These are phyloP conservation scores for Ophiocordyceps sinensis DNA, from an alignment of 2,329 filamentous ascomycete genomes.

Conservation along the genomic window DNA sequence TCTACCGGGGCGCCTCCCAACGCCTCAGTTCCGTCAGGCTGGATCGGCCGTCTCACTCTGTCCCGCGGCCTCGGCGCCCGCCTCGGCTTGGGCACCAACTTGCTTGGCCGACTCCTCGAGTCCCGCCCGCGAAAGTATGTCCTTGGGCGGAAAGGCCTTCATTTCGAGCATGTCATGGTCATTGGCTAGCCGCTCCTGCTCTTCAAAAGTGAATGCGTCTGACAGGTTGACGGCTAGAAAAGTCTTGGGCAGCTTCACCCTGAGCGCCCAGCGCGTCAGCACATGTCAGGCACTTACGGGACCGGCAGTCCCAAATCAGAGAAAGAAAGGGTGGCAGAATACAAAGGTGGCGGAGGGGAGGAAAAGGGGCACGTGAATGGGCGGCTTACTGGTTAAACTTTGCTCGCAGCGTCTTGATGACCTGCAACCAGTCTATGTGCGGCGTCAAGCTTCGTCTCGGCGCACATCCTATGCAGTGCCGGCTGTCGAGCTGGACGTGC, in stretches of 20 bases:
- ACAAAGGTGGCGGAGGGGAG: background rate
- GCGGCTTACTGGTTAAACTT: constrained; percentile 80
- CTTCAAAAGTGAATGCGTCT: constrained; percentile 46
- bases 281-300: background rate
- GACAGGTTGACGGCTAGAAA: constrained; percentile 52
- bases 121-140: constrained; percentile 8
- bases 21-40: background rate
- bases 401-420: constrained; percentile 87
- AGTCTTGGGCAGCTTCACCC: constrained; percentile 51
- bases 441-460: constrained; percentile 80
- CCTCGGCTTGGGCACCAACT: background rate
- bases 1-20: background rate
- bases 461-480: constrained; percentile 90
- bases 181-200: constrained; percentile 34
- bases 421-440: constrained; percentile 88
- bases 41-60: background rate
- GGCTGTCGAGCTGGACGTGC: constrained; percentile 89
- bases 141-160: constrained; percentile 21
- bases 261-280: constrained; percentile 12
- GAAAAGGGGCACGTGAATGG: background rate
- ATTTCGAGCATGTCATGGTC: constrained; percentile 34
- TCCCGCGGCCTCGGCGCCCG: background rate
- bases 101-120: background rate
- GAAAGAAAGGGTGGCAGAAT: background rate
- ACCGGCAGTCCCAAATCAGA: too few relatives aligned